A percentile compares a stretch with the other conserved stretches of the same genome.
Evolutionary conservation across 257 asterid genomes (phyloP).

Genomic region (Salvia miltiorrhiza): DNA sequence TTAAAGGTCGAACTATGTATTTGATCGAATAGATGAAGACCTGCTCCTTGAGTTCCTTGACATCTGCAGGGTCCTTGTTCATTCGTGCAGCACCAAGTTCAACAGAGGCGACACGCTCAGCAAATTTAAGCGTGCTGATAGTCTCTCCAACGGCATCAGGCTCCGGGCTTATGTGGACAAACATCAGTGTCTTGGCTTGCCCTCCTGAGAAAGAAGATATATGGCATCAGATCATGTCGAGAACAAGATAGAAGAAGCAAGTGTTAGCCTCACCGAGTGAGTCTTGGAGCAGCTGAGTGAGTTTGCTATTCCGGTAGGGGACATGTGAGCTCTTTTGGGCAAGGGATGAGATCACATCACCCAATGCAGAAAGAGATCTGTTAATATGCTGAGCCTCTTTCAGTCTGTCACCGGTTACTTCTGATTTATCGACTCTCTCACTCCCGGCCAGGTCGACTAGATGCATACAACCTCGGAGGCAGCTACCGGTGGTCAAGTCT

Average conservation of each 20-base stretch:
- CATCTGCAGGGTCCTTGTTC: conserved; percentile 77
- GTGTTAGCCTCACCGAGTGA: conserved; percentile 72
- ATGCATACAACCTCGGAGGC: conserved; percentile 93
- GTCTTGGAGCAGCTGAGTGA: conserved; percentile 91
- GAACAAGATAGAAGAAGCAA: neutral
- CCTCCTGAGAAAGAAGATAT: conserved; percentile 49
- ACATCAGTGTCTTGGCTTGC: conserved; percentile 94
- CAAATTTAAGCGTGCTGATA: conserved; percentile 90
- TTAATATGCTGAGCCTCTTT: conserved; percentile 51
- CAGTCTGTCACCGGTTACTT: conserved; percentile 46
- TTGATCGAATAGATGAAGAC: conserved; percentile 29
- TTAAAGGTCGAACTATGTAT: neutral
- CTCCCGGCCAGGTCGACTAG: conserved; percentile 53
- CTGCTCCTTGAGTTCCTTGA: conserved; percentile 94
- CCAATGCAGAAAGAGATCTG: conserved; percentile 47
- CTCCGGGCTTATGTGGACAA: conserved; percentile 95
- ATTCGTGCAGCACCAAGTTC: conserved; percentile 97
- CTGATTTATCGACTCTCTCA: conserved; percentile 50
- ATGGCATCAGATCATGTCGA: conserved; percentile 17
- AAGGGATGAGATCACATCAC: conserved; percentile 46
- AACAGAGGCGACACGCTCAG: conserved; percentile 94
- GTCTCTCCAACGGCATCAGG: conserved; percentile 90
- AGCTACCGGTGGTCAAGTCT: conserved; percentile 70
- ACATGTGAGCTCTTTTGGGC: conserved; percentile 72
- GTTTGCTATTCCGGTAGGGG: conserved; percentile 92